These are phyloP conservation scores for Globisporangium middletonii DNA, from an alignment of 352 stramenopile species.

Conservation along the genomic window DNA sequence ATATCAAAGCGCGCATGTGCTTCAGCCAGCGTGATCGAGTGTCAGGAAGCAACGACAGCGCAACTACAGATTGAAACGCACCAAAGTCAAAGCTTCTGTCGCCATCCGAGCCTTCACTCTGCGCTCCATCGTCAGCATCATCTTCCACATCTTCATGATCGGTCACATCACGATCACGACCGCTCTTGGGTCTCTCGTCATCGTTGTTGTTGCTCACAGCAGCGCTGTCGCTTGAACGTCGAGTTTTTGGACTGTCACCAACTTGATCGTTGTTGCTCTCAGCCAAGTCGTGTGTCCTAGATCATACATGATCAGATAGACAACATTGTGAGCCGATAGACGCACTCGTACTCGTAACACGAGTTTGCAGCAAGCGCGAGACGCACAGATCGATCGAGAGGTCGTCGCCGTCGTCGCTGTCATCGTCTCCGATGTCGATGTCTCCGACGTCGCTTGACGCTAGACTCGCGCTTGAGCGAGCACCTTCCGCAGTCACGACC, in stretches of 20 bases:
- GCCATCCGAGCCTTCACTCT: neutral
- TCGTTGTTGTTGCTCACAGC: neutral
- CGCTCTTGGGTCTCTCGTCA: neutral
- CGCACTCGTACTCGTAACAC: neutral
- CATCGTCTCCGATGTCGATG: neutral
- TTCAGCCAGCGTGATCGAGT: neutral
- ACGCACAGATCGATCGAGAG: conserved; percentile 67
- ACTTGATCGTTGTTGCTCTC: neutral
- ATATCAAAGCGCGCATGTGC: neutral
- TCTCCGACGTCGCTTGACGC: neutral
- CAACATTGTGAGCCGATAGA: neutral
- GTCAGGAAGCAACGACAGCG: neutral
- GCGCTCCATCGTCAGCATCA: neutral
- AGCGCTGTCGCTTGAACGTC: neutral
- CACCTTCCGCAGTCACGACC: neutral
- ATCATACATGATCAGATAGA: neutral
- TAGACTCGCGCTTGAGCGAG: neutral
- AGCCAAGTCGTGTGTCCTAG: neutral
- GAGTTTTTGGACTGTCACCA: neutral
- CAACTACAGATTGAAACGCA: conserved; percentile 9
- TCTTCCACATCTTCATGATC: neutral
- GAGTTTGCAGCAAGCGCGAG: neutral
- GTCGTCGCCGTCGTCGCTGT: conserved; percentile 19
- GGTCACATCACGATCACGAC: neutral
- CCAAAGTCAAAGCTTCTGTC: conserved; percentile 47